Base-by-base conservation (phyloP, 257 asterid genomes). In the Avicennia marina region DNA sequence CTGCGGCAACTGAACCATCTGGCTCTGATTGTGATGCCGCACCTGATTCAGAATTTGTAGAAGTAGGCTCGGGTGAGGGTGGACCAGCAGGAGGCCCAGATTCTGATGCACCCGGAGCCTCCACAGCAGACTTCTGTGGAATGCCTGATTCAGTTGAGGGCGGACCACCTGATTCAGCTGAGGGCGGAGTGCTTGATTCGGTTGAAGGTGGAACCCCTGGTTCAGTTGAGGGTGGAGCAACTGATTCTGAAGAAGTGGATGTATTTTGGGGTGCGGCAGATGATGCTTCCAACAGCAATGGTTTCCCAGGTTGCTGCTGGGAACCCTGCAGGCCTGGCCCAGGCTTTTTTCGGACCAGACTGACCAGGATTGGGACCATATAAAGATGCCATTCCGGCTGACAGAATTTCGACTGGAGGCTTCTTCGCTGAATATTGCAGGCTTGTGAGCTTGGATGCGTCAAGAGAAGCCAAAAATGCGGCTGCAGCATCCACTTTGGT, bases 301-400 rank as follows among this genome's bases (percentile, higher is more conserved):
- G 96, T 57, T 88, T 81, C 51, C 52, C 81, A 8, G 83, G 69
- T 68, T 69, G 96, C 68, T 62, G 88, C 65, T 69, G 85, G 19
- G 79, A 59, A 54, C 82, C 72, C 58, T 53, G 75, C 33, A 73
- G 53, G 17, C 78, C 61, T 29, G 79, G 80, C 61, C 55, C 77
- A 2, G 81, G 78, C 68, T 83, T 86, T 20, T n/a, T 78, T 73
- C 54, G 62, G 85, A 62, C 81, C 90, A 22, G 80, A 71, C 66
- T 85, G 97, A 42, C 95, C 96, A 0, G 95, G 99, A 76, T 81
- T 93, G 15, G 96, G 99, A 53, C 99, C 97, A 24, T 86, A 93
- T 27, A 93, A 61, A 58, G 99, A 78, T 32, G 96, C 95, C 99
- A 93, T 89, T 21, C 98, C 97, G 0, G 96, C 94, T 25, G 99